Evolutionary conservation across 768 basidiomycete species (phyloP).

Genomic region (Auricularia sp.): DNA sequence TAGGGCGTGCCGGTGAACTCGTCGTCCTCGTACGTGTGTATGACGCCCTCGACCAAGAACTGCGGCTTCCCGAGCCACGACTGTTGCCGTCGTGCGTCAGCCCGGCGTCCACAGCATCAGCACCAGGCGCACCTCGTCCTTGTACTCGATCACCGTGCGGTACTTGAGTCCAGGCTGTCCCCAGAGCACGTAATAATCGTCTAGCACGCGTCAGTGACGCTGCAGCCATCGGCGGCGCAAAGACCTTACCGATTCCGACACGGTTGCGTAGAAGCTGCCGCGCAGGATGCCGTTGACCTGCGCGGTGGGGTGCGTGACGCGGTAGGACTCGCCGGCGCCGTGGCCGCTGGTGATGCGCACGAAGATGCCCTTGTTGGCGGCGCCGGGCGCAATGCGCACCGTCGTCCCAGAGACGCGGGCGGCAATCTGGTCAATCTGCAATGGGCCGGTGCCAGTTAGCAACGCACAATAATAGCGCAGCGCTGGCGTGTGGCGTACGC

Average conservation of each 20-base stretch:
- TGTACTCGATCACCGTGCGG: conserved; percentile 84
- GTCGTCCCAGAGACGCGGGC: conserved; percentile 87
- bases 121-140: conserved; percentile 68
- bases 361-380: conserved; percentile 82
- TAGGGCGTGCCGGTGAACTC: conserved; percentile 17
- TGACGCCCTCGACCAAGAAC: conserved; percentile 78
- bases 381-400: conserved; percentile 72
- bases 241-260: conserved; percentile 47
- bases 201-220: conserved; percentile 1
- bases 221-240: neutral
- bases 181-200: conserved; percentile 75
- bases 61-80: conserved; percentile 87
- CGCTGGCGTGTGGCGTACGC: conserved; percentile 23
- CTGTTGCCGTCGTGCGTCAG: conserved; percentile 25
- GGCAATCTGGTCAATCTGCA: conserved; percentile 73
- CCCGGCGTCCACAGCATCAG: neutral
- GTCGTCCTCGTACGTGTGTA: conserved; percentile 69
- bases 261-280: conserved; percentile 85
- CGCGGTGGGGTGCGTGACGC: conserved; percentile 84
- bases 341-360: conserved; percentile 63
- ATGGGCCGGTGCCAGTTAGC: neutral
- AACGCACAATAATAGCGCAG: neutral
- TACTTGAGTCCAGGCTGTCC: conserved; percentile 48
- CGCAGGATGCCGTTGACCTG: conserved; percentile 86
- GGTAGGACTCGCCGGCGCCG: conserved; percentile 73